A percentile compares a stretch with the other conserved stretches of the same genome.
Evolutionary conservation across 371 early-diverging fungal genomes (phyloP).

Genomic region (Lichtheimia ornata): DNA sequence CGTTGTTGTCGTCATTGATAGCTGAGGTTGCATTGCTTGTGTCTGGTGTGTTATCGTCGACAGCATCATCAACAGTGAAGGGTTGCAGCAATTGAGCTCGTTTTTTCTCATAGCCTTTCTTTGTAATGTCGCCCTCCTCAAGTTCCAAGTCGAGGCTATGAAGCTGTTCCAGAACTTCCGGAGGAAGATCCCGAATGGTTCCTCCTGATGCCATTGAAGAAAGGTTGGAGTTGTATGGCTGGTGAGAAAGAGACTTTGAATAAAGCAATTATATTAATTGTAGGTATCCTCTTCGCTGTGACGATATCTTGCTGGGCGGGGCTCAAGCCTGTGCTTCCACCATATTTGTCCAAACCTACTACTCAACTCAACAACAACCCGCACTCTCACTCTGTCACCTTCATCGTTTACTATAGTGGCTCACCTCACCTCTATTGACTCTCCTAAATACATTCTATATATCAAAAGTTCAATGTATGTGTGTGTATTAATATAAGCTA

Average conservation of each 20-base stretch:
- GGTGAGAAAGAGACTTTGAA: not conserved
- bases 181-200: constrained; percentile 34
- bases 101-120: constrained; percentile 71
- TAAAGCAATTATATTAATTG: too few relatives aligned
- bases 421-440: too few relatives aligned
- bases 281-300: too few relatives aligned
- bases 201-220: constrained; percentile 18
- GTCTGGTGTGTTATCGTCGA: not conserved
- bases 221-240: not conserved
- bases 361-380: too few relatives aligned
- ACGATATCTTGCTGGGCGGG: too few relatives aligned
- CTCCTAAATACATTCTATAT: too few relatives aligned
- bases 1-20: not conserved
- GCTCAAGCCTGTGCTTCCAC: too few relatives aligned
- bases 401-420: too few relatives aligned
- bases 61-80: constrained; percentile 7
- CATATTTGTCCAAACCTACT: too few relatives aligned
- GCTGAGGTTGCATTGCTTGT: not conserved
- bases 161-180: constrained; percentile 46
- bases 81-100: constrained; percentile 34
- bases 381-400: too few relatives aligned
- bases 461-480: too few relatives aligned
- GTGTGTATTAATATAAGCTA: too few relatives aligned
- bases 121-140: constrained; percentile 68
- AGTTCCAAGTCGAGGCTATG: constrained; percentile 56